These are phyloP conservation scores for Xylariaceae sp. DNA, from an alignment of 2,329 filamentous ascomycete genomes.

Conservation along the genomic window DNA sequence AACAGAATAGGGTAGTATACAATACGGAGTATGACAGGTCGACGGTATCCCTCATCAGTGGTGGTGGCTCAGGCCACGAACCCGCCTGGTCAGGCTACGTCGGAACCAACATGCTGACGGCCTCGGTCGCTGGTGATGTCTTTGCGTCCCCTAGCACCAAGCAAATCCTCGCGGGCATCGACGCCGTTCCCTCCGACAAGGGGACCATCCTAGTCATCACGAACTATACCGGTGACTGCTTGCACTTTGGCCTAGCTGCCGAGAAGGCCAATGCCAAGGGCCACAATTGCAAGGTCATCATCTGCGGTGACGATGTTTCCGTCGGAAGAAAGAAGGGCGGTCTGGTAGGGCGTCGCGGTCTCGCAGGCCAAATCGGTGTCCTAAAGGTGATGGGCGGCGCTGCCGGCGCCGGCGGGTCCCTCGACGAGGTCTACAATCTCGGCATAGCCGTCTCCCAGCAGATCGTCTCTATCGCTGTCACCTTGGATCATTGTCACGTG, in stretches of 20 bases:
- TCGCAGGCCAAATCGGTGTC: conserved; percentile 56
- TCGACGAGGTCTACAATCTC: conserved; percentile 45
- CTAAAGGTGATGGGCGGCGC: conserved; percentile 53
- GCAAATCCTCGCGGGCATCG: conserved; percentile 56
- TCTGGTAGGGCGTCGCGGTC: conserved; percentile 55
- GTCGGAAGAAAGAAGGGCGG: conserved; percentile 52
- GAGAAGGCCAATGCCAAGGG: conserved; percentile 52
- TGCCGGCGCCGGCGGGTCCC: conserved; percentile 40
- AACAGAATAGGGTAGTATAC: conserved; percentile 47
- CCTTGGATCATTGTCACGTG: conserved; percentile 56
- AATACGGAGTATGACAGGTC: conserved; percentile 40
- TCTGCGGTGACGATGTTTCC: conserved; percentile 61
- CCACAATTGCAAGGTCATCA: conserved; percentile 50
- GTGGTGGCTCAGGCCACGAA: conserved; percentile 55
- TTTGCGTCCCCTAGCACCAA: conserved; percentile 59
- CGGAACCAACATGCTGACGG: conserved; percentile 55
- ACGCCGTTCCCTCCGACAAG: conserved; percentile 46
- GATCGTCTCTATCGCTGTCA: conserved; percentile 53
- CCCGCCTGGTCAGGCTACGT: conserved; percentile 61
- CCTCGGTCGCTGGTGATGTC: conserved; percentile 56
- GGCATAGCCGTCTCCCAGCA: conserved; percentile 45
- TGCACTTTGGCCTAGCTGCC: conserved; percentile 56
- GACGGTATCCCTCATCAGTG: conserved; percentile 47
- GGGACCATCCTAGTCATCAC: conserved; percentile 57
- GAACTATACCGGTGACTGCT: conserved; percentile 60